Percentiles rank a stretch among this genome's conserved stretches.
Conservation (phyloP, 2,329 filamentous ascomycete species). For the Aspergillus sp. region DNA sequence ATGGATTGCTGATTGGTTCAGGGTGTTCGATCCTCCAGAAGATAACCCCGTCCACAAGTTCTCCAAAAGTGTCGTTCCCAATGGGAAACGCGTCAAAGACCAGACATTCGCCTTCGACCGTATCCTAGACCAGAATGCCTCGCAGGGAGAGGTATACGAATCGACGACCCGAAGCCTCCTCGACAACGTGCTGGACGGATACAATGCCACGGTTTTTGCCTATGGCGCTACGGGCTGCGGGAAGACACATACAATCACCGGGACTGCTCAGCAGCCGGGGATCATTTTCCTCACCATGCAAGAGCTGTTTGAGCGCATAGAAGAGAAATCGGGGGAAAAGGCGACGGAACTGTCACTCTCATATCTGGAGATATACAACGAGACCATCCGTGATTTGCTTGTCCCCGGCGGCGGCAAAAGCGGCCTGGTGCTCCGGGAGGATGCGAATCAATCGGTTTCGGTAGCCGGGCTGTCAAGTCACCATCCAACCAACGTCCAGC, state of each 20-base stretch:
- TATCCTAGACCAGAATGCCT: conserved; percentile 91
- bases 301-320: conserved; percentile 92
- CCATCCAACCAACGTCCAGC: conserved; percentile 78
- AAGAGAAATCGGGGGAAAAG: conserved; percentile 78
- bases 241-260: conserved; percentile 96
- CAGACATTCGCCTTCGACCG: conserved; percentile 95
- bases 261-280: conserved; percentile 82
- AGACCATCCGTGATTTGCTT: conserved; percentile 90
- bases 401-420: conserved; percentile 75
- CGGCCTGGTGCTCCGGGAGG: conserved; percentile 85
- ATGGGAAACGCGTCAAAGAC: conserved; percentile 89
- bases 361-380: conserved; percentile 98
- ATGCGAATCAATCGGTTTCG: conserved; percentile 84
- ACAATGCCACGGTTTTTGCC: conserved; percentile 97
- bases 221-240: conserved; percentile 97
- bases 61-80: conserved; percentile 67
- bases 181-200: conserved; percentile 90
- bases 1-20: conserved; percentile 27
- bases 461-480: conserved; percentile 87
- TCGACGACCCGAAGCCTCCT: conserved; percentile 80
- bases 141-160: conserved; percentile 90
- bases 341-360: conserved; percentile 83
- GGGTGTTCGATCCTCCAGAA: conserved; percentile 94
- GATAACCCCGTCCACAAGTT: conserved; percentile 87
- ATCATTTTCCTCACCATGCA: conserved; percentile 99